A percentile compares a stretch with the other conserved stretches of the same genome.
Conservation (phyloP, 192 early-diverging fungal genomes). For the Spizellomyces sp. region DNA sequence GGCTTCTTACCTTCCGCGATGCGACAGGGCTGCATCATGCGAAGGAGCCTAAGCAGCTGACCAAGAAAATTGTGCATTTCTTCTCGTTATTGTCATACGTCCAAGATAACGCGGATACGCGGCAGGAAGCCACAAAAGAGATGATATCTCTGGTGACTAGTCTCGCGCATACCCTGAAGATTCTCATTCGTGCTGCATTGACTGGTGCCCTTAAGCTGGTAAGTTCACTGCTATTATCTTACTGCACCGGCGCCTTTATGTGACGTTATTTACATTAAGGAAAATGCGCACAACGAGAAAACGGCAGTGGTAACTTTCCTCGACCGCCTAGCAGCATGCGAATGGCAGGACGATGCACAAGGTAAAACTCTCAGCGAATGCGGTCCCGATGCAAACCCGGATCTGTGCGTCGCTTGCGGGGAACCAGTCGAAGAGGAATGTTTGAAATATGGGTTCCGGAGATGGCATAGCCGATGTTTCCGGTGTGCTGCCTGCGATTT, state of each 20-base stretch:
- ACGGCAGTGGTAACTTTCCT: slow-evolving; percentile 70
- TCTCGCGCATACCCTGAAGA: slow-evolving; percentile 91
- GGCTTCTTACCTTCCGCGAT: slow-evolving; percentile 70
- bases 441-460: slow-evolving; percentile 54
- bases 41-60: slow-evolving; percentile 92
- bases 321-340: slow-evolving; percentile 73
- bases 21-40: slow-evolving; percentile 50
- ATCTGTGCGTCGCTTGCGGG: slow-evolving; percentile 79
- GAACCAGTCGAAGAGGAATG: slow-evolving; percentile 87
- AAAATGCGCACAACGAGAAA: slow-evolving; percentile 55
- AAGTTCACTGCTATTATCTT: slow-evolving; percentile 18
- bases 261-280: slow-evolving; percentile 42
- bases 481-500: slow-evolving; percentile 68
- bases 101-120: slow-evolving; percentile 47
- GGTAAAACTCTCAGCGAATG: slow-evolving; percentile 21
- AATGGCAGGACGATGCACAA: slow-evolving; percentile 42
- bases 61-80: slow-evolving; percentile 93
- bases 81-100: slow-evolving; percentile 87
- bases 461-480: slow-evolving; percentile 83
- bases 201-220: slow-evolving; percentile 85
- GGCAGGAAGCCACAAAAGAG: slow-evolving; percentile 70
- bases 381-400: slow-evolving; percentile 50
- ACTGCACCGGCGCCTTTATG: not conserved
- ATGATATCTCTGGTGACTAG: slow-evolving; percentile 86
- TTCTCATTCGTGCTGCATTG: slow-evolving; percentile 84